Percentiles rank a stretch among this genome's conserved stretches.
Evolutionary conservation across 1,139 yeast species (phyloP).

Genomic region (Ashbya aceris): DNA sequence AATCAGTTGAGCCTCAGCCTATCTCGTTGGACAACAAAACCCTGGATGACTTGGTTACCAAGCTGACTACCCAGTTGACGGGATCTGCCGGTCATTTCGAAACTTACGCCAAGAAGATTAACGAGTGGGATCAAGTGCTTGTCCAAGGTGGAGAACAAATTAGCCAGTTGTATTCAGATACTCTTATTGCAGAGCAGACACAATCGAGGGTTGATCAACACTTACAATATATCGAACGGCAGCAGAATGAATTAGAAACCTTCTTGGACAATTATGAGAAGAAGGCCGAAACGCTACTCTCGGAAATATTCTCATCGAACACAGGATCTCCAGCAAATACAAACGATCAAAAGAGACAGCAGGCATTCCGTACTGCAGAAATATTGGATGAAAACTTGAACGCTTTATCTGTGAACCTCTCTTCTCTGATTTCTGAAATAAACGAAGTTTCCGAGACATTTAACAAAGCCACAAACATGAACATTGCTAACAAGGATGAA

Average conservation of each 20-base stretch:
- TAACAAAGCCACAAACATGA: constrained; percentile 51
- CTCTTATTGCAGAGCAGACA: constrained; percentile 73
- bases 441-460: constrained; percentile 79
- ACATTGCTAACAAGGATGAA: constrained; percentile 25
- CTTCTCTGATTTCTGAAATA: constrained; percentile 73
- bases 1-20: constrained; percentile 54
- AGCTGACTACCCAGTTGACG: constrained; percentile 85
- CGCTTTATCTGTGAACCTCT: constrained; percentile 61
- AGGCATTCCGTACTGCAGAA: constrained; percentile 84
- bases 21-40: constrained; percentile 84
- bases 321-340: constrained; percentile 21
- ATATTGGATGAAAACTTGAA: constrained; percentile 75
- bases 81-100: constrained; percentile 67
- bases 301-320: constrained; percentile 33
- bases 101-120: constrained; percentile 64
- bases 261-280: constrained; percentile 77
- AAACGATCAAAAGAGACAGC: constrained; percentile 77
- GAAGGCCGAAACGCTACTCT: constrained; percentile 59
- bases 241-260: constrained; percentile 83
- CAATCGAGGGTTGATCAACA: constrained; percentile 85
- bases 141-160: constrained; percentile 84
- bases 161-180: constrained; percentile 65
- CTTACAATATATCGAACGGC: constrained; percentile 74
- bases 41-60: constrained; percentile 81
- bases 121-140: constrained; percentile 76